Conservation (phyloP, 805 yeast genomes). For the Candida montana region DNA sequence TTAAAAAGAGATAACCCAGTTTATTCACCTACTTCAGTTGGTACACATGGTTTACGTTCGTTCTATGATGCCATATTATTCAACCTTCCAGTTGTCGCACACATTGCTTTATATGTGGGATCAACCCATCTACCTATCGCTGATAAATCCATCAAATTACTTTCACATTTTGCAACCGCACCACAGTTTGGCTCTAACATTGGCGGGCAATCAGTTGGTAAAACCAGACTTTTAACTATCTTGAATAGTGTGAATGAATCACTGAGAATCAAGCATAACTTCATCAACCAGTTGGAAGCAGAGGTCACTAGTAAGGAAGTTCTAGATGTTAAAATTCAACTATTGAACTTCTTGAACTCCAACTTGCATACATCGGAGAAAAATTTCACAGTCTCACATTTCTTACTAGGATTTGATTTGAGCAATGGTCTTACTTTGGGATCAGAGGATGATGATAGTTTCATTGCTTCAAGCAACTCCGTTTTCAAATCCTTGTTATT, state of each 20-base stretch:
- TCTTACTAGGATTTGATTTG: constrained; percentile 68
- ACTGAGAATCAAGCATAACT: constrained; percentile 61
- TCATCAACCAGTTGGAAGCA: constrained; percentile 61
- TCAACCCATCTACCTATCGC: constrained; percentile 47
- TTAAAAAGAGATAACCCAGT: constrained; percentile 34
- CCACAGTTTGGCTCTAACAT: constrained; percentile 38
- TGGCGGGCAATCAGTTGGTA: constrained; percentile 35
- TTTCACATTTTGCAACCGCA: constrained; percentile 45
- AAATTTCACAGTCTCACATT: constrained; percentile 59
- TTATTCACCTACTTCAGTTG: constrained; percentile 32
- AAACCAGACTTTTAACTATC: constrained; percentile 61
- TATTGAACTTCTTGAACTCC: constrained; percentile 52
- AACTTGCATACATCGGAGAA: constrained; percentile 40
- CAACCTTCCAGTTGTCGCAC: constrained; percentile 67
- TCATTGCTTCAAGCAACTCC: constrained; percentile 49
- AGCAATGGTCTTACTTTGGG: constrained; percentile 48
- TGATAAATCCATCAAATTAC: constrained; percentile 43
- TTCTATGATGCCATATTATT: constrained; percentile 70
- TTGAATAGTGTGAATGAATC: constrained; percentile 78
- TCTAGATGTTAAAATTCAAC: constrained; percentile 46
- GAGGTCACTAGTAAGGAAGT: constrained; percentile 34
- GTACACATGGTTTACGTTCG: constrained; percentile 56
- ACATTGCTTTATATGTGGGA: constrained; percentile 71
- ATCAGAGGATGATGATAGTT: constrained; percentile 38
- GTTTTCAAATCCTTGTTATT: constrained; percentile 49